A percentile compares a stretch with the other conserved stretches of the same genome.
These are phyloP conservation scores for Coprinopsis strossmayeri DNA, from an alignment of 768 basidiomycete genomes.

Conservation along the genomic window DNA sequence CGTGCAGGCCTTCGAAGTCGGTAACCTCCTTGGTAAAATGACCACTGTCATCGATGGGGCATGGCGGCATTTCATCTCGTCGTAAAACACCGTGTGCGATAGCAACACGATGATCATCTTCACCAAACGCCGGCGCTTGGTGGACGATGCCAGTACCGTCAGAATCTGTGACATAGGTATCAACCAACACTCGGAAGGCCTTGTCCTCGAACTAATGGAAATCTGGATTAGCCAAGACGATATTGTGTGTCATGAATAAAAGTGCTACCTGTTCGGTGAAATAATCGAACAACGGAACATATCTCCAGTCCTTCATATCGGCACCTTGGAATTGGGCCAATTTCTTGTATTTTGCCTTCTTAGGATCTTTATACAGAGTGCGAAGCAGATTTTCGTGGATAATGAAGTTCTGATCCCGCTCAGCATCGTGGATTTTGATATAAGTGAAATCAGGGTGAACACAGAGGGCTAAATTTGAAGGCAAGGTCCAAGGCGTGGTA, in stretches of 20 bases:
- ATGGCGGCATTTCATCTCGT: constrained; percentile 90
- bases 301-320: constrained; percentile 96
- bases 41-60: constrained; percentile 89
- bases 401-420: constrained; percentile 84
- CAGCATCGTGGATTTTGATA: constrained; percentile 92
- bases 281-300: constrained; percentile 92
- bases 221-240: too few relatives aligned
- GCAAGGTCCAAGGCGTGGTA: constrained; percentile 97
- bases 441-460: constrained; percentile 96
- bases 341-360: constrained; percentile 95
- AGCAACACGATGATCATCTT: constrained; percentile 95
- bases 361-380: constrained; percentile 93
- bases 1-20: constrained; percentile 82
- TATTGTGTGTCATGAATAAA: too few relatives aligned
- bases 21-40: constrained; percentile 84
- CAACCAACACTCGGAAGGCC: constrained; percentile 84
- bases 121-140: constrained; percentile 97
- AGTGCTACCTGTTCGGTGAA: constrained; percentile 80
- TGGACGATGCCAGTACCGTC: constrained; percentile 99
- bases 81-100: constrained; percentile 78
- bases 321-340: constrained; percentile 79
- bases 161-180: constrained; percentile 88
- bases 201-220: constrained; percentile 90
- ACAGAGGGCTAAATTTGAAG: constrained; percentile 91
- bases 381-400: constrained; percentile 81